phyloP scores from a whole-genome alignment of 106 monocot species.

The Platanthera zijinensis region DNA sequence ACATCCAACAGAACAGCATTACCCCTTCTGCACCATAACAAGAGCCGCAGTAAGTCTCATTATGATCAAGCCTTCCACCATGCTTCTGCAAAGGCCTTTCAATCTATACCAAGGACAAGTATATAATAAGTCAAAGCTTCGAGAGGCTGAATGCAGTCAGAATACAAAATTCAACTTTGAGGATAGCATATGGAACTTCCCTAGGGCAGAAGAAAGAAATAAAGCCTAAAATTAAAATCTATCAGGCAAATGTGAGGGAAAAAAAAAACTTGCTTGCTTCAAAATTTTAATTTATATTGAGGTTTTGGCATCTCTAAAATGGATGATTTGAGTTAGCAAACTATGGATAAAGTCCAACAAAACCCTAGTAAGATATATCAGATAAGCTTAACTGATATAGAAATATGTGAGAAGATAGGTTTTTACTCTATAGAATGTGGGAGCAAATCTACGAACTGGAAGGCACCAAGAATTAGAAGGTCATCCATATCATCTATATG shows the following conservation, averaged over 20 bases:
- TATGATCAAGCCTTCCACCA: constrained; percentile 54
- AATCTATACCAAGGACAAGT: constrained; percentile 17
- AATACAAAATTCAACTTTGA: not conserved
- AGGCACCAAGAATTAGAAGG: too few relatives aligned
- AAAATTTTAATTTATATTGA: not conserved
- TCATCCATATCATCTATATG: too few relatives aligned
- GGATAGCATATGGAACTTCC: not conserved
- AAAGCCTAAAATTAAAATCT: not conserved
- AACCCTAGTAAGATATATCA: not conserved
- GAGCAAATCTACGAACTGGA: too few relatives aligned
- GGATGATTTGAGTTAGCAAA: not conserved
- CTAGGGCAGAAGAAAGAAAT: not conserved
- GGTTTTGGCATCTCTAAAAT: not conserved
- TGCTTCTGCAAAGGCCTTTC: constrained; percentile 48
- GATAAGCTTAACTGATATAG: not conserved
- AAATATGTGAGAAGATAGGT: not conserved
- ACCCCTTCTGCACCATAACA: constrained; percentile 53
- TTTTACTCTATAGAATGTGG: not conserved
- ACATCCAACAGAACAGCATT: not conserved
- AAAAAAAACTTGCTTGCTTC: not conserved
- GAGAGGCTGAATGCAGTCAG: not conserved
- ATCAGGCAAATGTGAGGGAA: not conserved
- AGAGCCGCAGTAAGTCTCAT: constrained; percentile 52
- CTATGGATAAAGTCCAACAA: not conserved
- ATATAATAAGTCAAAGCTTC: constrained; percentile 3